phyloP scores from a whole-genome alignment of 495 filamentous ascomycete species.

The Aspergillus egyptiacus region DNA sequence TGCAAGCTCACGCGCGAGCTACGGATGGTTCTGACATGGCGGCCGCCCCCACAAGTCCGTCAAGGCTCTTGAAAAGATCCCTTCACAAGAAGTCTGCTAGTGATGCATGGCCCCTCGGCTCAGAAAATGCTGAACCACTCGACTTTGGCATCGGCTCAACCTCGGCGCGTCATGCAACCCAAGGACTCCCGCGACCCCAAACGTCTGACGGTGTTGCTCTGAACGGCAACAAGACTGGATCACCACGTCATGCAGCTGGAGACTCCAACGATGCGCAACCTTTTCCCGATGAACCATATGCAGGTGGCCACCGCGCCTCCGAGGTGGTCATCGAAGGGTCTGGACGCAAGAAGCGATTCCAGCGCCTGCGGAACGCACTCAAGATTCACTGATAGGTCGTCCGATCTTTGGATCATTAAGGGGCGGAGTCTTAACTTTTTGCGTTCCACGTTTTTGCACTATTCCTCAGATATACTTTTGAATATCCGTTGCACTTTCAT shows the following conservation, averaged over 20 bases:
- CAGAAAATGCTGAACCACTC: conserved; percentile 10
- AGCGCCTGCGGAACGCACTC: conserved; percentile 43
- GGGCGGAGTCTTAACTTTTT: conserved; percentile 3
- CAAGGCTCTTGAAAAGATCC: conserved; percentile 28
- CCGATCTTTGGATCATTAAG: not conserved
- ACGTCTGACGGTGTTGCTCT: conserved; percentile 16
- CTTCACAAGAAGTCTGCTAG: conserved; percentile 19
- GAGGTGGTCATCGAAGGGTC: conserved; percentile 35
- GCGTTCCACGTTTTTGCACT: conserved; percentile 7
- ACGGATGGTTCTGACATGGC: conserved; percentile 11
- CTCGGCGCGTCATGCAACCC: conserved; percentile 6
- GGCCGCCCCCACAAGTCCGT: conserved; percentile 17
- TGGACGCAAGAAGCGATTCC: conserved; percentile 48
- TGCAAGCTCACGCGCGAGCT: conserved; percentile 25
- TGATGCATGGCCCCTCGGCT: conserved; percentile 30
- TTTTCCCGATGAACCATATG: not conserved
- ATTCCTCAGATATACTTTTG: conserved; percentile 12
- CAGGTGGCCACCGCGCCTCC: conserved; percentile 11
- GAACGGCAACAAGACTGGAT: conserved; percentile 2
- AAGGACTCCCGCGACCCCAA: conserved; percentile 8
- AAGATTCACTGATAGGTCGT: conserved; percentile 29
- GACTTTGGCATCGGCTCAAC: conserved; percentile 12
- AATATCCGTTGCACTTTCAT: conserved; percentile 10
- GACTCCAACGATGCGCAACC: not conserved
- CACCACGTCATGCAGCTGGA: not conserved